Evolutionary conservation across 1,139 yeast genomes (phyloP).

Genomic region (Kurtzmaniella quercitrusa): DNA sequence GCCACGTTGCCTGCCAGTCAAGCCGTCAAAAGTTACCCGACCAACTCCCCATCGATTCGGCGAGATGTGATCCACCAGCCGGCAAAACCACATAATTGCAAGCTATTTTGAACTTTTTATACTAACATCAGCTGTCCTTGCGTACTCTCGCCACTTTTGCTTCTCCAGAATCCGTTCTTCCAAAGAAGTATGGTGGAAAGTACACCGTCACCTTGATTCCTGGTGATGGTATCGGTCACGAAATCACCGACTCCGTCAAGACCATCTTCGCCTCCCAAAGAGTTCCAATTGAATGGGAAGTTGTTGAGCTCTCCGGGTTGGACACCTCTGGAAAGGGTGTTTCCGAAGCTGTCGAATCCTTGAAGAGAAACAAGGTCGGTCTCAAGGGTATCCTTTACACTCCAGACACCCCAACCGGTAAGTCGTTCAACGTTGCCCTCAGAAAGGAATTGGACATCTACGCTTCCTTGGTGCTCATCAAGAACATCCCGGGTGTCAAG

Average conservation of each 20-base stretch:
- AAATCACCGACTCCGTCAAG: conserved; percentile 90
- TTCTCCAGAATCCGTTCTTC: conserved; percentile 60
- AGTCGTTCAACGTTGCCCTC: conserved; percentile 88
- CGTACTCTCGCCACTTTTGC: conserved; percentile 50
- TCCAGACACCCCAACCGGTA: conserved; percentile 57
- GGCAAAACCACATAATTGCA: neutral
- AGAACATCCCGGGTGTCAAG: conserved; percentile 91
- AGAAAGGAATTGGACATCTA: conserved; percentile 94
- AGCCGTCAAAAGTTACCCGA: neutral
- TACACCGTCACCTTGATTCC: conserved; percentile 92
- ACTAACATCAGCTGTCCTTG: conserved; percentile 25
- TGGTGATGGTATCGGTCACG: conserved; percentile 97
- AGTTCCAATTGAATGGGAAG: conserved; percentile 94
- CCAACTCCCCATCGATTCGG: neutral
- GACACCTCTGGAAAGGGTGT: conserved; percentile 58
- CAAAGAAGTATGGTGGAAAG: conserved; percentile 93
- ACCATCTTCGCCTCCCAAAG: conserved; percentile 80
- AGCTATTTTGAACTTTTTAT: no score
- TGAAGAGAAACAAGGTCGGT: conserved; percentile 96
- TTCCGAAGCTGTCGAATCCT: conserved; percentile 83
- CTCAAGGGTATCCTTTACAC: conserved; percentile 94
- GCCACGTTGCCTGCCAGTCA: no score
- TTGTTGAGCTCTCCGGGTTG: conserved; percentile 81
- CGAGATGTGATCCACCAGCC: neutral
- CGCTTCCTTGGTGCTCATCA: conserved; percentile 89